A percentile compares a stretch with the other conserved stretches of the same genome.
Conservation (phyloP, 2,329 filamentous ascomycete species). For the Xylariaceae sp. region DNA sequence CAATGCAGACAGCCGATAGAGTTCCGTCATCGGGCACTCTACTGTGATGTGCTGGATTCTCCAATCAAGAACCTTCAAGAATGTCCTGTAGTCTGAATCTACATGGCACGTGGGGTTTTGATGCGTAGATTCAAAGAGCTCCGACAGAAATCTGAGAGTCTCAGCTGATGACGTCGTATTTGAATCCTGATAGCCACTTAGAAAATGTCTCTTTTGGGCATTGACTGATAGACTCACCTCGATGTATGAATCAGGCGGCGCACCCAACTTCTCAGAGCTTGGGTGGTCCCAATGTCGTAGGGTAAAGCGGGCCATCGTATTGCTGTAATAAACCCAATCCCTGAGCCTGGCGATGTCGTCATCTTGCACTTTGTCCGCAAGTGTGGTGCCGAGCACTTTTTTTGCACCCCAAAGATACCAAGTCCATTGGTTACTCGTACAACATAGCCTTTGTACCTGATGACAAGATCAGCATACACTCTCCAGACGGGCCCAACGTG, state of each 20-base stretch:
- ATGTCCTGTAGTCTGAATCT: slow-evolving; percentile 32
- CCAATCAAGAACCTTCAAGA: slow-evolving; percentile 39
- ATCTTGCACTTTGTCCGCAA: slow-evolving; percentile 8
- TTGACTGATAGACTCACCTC: too few relatives aligned
- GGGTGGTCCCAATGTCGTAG: slow-evolving; percentile 39
- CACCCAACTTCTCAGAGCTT: too few relatives aligned
- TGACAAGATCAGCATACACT: too few relatives aligned
- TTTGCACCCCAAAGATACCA: slow-evolving; percentile 29
- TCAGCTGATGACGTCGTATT: too few relatives aligned
- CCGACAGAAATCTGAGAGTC: too few relatives aligned
- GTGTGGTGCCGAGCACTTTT: slow-evolving; percentile 27
- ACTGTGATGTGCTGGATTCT: slow-evolving; percentile 32
- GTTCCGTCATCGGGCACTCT: slow-evolving; percentile 20
- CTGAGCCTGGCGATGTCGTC: slow-evolving; percentile 31
- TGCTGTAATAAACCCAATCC: slow-evolving; percentile 42
- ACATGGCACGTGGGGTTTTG: too few relatives aligned
- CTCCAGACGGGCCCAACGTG: too few relatives aligned
- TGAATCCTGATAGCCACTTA: too few relatives aligned
- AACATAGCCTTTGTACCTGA: neutral
- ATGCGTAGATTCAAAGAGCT: too few relatives aligned
- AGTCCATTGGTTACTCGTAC: slow-evolving; percentile 29
- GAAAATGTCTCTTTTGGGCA: too few relatives aligned
- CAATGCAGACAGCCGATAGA: slow-evolving; percentile 39
- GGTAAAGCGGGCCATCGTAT: slow-evolving; percentile 39
- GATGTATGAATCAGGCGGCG: too few relatives aligned